These are phyloP conservation scores for Termitomyces sp. DNA, from an alignment of 768 basidiomycete genomes.

Conservation along the genomic window DNA sequence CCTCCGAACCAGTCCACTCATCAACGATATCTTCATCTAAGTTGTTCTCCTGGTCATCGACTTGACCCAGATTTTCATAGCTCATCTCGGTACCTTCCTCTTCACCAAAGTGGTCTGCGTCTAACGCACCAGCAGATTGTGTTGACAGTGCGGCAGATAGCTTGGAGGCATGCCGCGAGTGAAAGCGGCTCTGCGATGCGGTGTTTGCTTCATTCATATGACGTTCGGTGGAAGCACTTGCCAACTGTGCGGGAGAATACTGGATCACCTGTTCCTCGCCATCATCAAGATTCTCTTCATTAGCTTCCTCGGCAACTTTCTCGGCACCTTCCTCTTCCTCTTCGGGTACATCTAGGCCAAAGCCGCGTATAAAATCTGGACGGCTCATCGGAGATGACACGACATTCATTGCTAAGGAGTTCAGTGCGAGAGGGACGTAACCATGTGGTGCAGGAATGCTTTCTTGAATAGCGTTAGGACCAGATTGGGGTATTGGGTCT, in stretches of 20 bases:
- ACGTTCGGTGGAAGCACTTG: constrained; percentile 20
- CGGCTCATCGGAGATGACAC: constrained; percentile 45
- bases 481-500: constrained; percentile 16
- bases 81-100: constrained; percentile 13
- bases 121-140: constrained; percentile 51
- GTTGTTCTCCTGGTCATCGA: constrained; percentile 18
- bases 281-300: constrained; percentile 28
- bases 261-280: constrained; percentile 28
- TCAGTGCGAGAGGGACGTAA: constrained; percentile 39
- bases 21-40: constrained; percentile 38
- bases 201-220: constrained; percentile 36
- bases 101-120: constrained; percentile 26
- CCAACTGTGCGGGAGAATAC: constrained; percentile 22
- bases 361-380: constrained; percentile 73
- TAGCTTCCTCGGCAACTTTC: constrained; percentile 17
- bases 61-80: neutral
- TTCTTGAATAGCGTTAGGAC: constrained; percentile 17
- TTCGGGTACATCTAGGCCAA: constrained; percentile 74
- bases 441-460: constrained; percentile 50
- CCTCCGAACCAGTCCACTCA: constrained; percentile 86
- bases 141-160: constrained; percentile 65
- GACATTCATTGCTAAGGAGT: constrained; percentile 39
- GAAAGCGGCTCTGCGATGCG: constrained; percentile 42
- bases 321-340: constrained; percentile 60
- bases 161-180: constrained; percentile 66